Evolutionary conservation across 2,329 filamentous ascomycete genomes (phyloP).

Genomic region (Monilinia vaccinii-corymbosi): DNA sequence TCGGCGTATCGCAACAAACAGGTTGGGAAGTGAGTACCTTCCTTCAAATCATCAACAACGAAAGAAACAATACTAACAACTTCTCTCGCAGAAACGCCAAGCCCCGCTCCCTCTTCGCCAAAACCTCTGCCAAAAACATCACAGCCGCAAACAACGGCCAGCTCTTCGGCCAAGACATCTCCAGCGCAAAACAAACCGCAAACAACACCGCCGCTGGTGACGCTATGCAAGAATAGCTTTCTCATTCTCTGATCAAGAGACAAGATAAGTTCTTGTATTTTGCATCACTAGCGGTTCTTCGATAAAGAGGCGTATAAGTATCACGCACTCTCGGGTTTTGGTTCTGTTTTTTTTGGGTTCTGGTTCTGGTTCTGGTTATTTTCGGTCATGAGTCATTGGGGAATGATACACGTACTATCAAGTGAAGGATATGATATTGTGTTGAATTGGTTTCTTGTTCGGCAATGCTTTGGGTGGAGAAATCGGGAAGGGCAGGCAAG

Average conservation of each 20-base stretch:
- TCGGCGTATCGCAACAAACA: slow-evolving; percentile 73
- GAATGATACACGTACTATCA: background rate
- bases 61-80: slow-evolving; percentile 14
- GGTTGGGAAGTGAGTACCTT: slow-evolving; percentile 57
- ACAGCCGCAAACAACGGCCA: slow-evolving; percentile 8
- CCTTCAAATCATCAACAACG: background rate
- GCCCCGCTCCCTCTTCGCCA: slow-evolving; percentile 59
- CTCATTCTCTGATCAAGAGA: background rate
- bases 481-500: background rate
- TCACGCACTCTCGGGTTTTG: background rate
- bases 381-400: background rate
- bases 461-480: slow-evolving; percentile 1
- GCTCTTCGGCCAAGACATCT: slow-evolving; percentile 21
- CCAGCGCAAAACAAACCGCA: background rate
- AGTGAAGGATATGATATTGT: slow-evolving; percentile 4
- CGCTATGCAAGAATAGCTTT: slow-evolving; percentile 6
- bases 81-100: slow-evolving; percentile 42
- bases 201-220: background rate
- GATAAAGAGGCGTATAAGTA: slow-evolving; percentile 9
- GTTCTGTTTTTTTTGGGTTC: background rate
- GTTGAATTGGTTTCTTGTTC: background rate
- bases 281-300: background rate
- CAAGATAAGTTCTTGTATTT: background rate
- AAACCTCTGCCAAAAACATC: slow-evolving; percentile 55
- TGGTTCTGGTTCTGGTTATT: background rate